Percentiles rank a stretch among this genome's conserved stretches.
phyloP scores from a whole-genome alignment of 331 rosid species.

The Quercus tomentella region DNA sequence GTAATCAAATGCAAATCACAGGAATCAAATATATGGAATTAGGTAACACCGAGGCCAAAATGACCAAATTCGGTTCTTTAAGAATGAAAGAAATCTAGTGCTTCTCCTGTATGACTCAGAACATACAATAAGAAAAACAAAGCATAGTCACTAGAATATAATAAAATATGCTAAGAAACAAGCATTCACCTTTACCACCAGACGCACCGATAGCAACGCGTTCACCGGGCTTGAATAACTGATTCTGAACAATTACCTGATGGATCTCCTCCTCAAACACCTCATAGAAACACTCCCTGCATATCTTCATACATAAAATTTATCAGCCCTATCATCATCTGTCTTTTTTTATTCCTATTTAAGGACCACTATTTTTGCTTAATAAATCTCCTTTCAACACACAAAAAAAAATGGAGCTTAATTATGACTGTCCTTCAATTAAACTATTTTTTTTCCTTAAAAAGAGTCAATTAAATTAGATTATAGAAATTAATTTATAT shows the following conservation, averaged over 20 bases:
- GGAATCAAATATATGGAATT: background rate
- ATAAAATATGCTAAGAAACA: background rate
- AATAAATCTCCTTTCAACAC: too few species aligned
- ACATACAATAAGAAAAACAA: background rate
- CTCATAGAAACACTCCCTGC: conserved; percentile 81
- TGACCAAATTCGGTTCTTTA: background rate
- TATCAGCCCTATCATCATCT: background rate
- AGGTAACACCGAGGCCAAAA: background rate
- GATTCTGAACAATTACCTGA: conserved; percentile 51
- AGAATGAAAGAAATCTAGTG: background rate
- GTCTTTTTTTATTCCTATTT: background rate
- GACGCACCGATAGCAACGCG: conserved; percentile 92
- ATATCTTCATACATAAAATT: conserved; percentile 26
- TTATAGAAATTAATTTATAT: background rate
- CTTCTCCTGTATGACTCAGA: background rate
- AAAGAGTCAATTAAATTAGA: background rate
- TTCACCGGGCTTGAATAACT: conserved; percentile 59
- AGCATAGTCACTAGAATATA: background rate
- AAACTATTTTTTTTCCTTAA: background rate
- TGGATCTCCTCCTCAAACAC: conserved; percentile 90
- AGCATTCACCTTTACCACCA: conserved; percentile 71
- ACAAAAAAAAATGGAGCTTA: background rate
- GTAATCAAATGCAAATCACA: background rate
- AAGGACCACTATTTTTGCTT: background rate
- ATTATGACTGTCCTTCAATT: background rate